phyloP scores from a whole-genome alignment of 2,329 filamentous ascomycete genomes.

The Hymenoscyphus linearis region DNA sequence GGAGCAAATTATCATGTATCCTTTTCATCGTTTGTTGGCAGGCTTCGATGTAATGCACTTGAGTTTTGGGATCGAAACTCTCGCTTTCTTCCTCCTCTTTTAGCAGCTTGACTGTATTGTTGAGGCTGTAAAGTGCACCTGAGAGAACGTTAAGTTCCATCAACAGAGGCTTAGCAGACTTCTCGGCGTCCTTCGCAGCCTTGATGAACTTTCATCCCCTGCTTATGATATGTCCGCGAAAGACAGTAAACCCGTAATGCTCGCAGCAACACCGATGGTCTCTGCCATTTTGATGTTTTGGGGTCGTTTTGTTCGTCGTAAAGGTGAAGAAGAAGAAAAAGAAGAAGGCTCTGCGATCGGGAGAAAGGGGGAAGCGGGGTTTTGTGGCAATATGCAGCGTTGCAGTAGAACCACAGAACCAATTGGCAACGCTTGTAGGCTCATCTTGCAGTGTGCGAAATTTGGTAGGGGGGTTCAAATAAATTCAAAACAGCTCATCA shows the following conservation, averaged over 20 bases:
- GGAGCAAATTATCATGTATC: background rate
- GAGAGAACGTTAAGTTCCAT: conserved; percentile 5
- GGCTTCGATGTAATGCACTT: conserved; percentile 12
- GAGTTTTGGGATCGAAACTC: conserved; percentile 4
- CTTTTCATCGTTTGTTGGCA: conserved; percentile 9
- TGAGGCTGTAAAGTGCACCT: conserved; percentile 8
- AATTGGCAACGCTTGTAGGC: too few relatives aligned
- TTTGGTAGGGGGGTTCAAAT: too few relatives aligned
- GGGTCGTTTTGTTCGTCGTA: background rate
- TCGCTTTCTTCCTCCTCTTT: background rate
- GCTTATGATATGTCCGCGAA: conserved; percentile 8
- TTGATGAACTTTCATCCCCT: conserved; percentile 8
- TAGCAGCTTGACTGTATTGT: background rate
- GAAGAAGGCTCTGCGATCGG: background rate
- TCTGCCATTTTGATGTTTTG: conserved; percentile 4
- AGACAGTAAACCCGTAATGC: conserved; percentile 9
- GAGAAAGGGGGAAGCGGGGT: background rate
- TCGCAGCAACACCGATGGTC: conserved; percentile 5
- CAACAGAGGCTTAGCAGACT: background rate
- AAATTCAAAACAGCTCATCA: too few relatives aligned
- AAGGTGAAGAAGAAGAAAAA: background rate
- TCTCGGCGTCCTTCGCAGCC: conserved; percentile 4
- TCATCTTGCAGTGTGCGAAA: too few relatives aligned
- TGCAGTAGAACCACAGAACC: too few relatives aligned
- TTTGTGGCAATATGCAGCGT: background rate